phyloP scores from a whole-genome alignment of 257 asterid genomes.

The Catharanthus roseus region DNA sequence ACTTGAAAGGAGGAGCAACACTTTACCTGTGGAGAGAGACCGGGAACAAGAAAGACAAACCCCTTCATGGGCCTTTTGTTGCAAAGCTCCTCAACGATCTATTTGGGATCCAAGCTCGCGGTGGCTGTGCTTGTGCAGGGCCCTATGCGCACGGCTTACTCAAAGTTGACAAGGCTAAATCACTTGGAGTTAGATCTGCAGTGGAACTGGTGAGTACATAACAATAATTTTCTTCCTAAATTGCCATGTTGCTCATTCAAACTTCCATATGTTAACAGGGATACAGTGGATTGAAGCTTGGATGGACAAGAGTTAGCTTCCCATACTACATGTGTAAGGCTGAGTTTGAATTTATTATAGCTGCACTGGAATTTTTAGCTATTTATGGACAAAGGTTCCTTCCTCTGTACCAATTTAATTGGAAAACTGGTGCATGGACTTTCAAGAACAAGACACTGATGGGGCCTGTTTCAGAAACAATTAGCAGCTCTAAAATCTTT shows the following conservation, averaged over 20 bases:
- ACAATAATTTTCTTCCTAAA: neutral
- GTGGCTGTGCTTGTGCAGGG: conserved; percentile 79
- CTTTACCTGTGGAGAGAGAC: conserved; percentile 32
- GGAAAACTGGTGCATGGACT: conserved; percentile 63
- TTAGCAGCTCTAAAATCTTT: neutral
- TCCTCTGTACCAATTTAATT: conserved; percentile 42
- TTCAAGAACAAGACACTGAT: conserved; percentile 28
- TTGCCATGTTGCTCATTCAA: neutral
- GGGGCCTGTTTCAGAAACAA: conserved; percentile 9
- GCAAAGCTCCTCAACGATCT: conserved; percentile 70
- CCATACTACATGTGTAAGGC: conserved; percentile 64
- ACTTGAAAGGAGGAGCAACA: neutral
- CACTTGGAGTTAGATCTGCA: conserved; percentile 36
- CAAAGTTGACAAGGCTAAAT: conserved; percentile 30
- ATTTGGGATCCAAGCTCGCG: conserved; percentile 74
- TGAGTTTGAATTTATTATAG: conserved; percentile 52
- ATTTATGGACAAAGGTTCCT: conserved; percentile 59
- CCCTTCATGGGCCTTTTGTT: conserved; percentile 57
- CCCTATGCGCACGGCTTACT: conserved; percentile 65
- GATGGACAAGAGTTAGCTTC: conserved; percentile 80
- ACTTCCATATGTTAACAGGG: conserved; percentile 33
- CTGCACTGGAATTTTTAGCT: conserved; percentile 55
- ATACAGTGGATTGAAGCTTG: conserved; percentile 60
- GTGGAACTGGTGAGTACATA: conserved; percentile 35
- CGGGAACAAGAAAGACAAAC: conserved; percentile 28